Evolutionary conservation across 1,284 basidiomycete genomes (phyloP), one percentile per base, ranked within the genome.

Genomic region (Ganoderma leucocontextum): DNA sequence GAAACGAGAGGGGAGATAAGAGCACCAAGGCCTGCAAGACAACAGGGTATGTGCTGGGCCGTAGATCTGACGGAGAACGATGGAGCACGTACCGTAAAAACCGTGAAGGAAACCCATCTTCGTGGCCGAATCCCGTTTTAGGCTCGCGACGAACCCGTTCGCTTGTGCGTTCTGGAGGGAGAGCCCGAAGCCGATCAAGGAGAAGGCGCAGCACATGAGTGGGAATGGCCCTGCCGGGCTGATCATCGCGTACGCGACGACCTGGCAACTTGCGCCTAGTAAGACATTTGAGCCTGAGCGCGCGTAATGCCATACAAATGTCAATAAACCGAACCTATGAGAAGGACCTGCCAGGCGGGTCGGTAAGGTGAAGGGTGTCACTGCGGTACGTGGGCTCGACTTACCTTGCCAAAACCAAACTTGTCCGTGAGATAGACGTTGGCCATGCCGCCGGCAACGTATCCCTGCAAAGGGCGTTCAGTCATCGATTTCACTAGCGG

Each of bases 181-280:
- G 25, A 89, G 78, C 0, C 90, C 91, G 67, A 89, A 84, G 1
- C 92, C 92, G 64, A 86, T 87, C 66, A 92, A 81, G 4, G 81
- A 75, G 73, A 86, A 93, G 0, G 86, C 85, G 55, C 89, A 74
- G 57, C 89, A 85, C 74, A 92, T 90, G 4, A 89, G 80, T 0
- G 91, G 89, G 76, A 91, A 94, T 0, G 92, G 92, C 2, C 87
- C 84, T 1, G 86, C 89, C 29, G 89, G 83, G 12, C 85, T 83
- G 77, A 79, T 76, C 19, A 83, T 76, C 10, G 68, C 72, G 72
- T 87, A 88, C 4, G 82, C 84, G n/a, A 85, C 69, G 6, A 87
- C 73, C 76, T 89, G 86, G 49, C 76, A 78, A 19, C 83, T 42
- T 2, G 84, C 81, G 22, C 84, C 86, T 81, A 73, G 5, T 8